Evolutionary conservation across 2,329 filamentous ascomycete species (phyloP).

Genomic region (Alternaria dauci): DNA sequence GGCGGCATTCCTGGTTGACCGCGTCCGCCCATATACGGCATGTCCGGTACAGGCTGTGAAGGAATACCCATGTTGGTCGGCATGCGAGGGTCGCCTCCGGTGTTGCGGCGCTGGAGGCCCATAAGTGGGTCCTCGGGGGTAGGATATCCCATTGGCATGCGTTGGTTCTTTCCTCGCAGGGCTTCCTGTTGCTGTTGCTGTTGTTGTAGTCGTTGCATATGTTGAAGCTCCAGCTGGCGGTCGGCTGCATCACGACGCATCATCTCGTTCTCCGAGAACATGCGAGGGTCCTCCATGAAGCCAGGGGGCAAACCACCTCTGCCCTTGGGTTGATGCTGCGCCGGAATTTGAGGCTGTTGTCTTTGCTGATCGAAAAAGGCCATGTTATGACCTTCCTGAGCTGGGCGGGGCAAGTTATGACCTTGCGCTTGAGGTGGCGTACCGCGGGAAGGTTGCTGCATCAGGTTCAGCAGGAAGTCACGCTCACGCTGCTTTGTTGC

Average conservation of each 20-base stretch:
- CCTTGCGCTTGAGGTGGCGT: constrained; percentile 46
- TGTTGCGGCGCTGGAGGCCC: constrained; percentile 49
- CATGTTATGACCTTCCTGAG: constrained; percentile 42
- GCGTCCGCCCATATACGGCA: constrained; percentile 45
- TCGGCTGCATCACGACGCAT: constrained; percentile 43
- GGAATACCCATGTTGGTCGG: constrained; percentile 54
- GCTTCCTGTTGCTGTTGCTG: constrained; percentile 40
- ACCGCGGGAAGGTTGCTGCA: constrained; percentile 65
- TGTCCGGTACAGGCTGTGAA: constrained; percentile 49
- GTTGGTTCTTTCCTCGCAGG: constrained; percentile 43
- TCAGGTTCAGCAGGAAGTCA: constrained; percentile 86
- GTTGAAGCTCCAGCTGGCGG: constrained; percentile 40
- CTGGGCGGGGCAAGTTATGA: constrained; percentile 48
- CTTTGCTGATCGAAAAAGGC: constrained; percentile 47
- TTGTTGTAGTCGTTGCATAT: constrained; percentile 43
- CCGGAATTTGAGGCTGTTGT: constrained; percentile 45
- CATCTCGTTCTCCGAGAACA: constrained; percentile 45
- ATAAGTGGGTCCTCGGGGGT: constrained; percentile 46
- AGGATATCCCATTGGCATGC: constrained; percentile 44
- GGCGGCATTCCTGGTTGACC: constrained; percentile 49
- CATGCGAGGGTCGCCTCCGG: constrained; percentile 47
- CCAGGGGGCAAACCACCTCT: constrained; percentile 48
- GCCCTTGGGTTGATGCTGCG: constrained; percentile 42
- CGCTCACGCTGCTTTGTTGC: constrained; percentile 68
- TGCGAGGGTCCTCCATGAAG: constrained; percentile 49